A percentile compares a stretch with the other conserved stretches of the same genome.
phyloP scores from a whole-genome alignment of 1,284 basidiomycete genomes.

The Pseudozyma hubeiensis region DNA sequence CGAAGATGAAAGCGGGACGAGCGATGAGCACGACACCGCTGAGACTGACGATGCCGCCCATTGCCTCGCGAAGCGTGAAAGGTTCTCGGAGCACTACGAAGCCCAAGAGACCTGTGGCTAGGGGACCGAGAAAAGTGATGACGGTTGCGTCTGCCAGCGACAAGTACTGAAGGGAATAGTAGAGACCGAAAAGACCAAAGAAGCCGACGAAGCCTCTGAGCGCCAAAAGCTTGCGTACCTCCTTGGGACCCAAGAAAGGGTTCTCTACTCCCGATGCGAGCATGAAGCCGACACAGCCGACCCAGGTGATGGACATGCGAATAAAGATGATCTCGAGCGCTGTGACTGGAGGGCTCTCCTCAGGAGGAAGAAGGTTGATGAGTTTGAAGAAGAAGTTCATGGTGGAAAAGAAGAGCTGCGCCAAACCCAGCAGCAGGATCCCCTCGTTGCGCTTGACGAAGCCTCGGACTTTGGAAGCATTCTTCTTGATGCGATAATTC shows the following conservation, averaged over 20 bases:
- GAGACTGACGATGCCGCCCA: conserved; percentile 77
- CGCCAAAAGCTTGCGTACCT: conserved; percentile 74
- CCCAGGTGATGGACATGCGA: conserved; percentile 72
- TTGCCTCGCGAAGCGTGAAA: conserved; percentile 74
- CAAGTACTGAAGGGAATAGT: conserved; percentile 78
- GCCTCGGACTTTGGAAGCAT: conserved; percentile 17
- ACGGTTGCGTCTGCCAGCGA: conserved; percentile 81
- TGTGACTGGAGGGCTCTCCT: conserved; percentile 30
- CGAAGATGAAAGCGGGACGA: conserved; percentile 51
- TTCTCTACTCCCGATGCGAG: conserved; percentile 73
- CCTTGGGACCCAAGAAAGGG: conserved; percentile 78
- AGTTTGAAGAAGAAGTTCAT: conserved; percentile 77
- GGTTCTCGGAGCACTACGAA: conserved; percentile 77
- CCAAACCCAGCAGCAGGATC: conserved; percentile 38
- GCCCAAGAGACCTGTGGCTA: conserved; percentile 77
- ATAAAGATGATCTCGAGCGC: conserved; percentile 71
- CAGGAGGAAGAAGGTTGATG: conserved; percentile 74
- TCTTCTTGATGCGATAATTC: conserved; percentile 31
- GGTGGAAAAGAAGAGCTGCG: conserved; percentile 53
- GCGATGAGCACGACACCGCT: conserved; percentile 76
- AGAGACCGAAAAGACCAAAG: conserved; percentile 72
- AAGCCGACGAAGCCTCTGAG: conserved; percentile 77
- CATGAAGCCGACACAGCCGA: conserved; percentile 63
- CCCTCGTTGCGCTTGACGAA: conserved; percentile 48
- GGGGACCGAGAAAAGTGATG: conserved; percentile 80